Evolutionary conservation across 2,329 filamentous ascomycete genomes (phyloP).

Genomic region (Cercospora sp.): DNA sequence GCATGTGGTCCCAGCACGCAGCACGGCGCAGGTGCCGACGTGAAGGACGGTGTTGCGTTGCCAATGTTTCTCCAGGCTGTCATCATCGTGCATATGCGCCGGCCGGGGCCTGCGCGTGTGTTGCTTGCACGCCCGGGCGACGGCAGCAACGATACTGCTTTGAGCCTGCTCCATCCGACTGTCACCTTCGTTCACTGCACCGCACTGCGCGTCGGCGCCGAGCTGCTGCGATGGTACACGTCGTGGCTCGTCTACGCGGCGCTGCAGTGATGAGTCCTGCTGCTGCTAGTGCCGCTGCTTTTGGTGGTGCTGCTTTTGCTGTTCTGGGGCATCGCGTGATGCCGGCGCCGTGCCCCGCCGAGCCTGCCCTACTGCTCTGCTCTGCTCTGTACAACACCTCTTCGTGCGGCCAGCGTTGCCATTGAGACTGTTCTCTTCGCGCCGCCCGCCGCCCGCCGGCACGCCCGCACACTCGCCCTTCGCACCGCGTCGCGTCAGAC

Average conservation of each 20-base stretch:
- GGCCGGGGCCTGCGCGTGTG: neutral
- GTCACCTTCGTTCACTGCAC: neutral
- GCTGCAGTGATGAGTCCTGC: no score
- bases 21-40: neutral
- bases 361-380: neutral
- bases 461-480: neutral
- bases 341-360: no score
- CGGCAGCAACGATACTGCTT: no score
- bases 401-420: neutral
- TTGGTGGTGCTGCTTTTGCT: neutral
- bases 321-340: neutral
- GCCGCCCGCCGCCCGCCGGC: neutral
- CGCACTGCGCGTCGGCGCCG: no score
- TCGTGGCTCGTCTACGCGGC: no score
- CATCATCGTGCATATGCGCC: conserved; percentile 4
- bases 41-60: neutral
- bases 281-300: neutral
- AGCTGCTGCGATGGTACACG: no score
- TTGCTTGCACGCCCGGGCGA: no score
- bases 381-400: neutral
- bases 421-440: neutral
- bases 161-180: no score
- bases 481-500: neutral
- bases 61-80: neutral
- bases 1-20: neutral